Evolutionary conservation across 345 rosid genomes (phyloP), one percentile per base, ranked within the genome.

Genomic region (Bretschneidera sinensis): DNA sequence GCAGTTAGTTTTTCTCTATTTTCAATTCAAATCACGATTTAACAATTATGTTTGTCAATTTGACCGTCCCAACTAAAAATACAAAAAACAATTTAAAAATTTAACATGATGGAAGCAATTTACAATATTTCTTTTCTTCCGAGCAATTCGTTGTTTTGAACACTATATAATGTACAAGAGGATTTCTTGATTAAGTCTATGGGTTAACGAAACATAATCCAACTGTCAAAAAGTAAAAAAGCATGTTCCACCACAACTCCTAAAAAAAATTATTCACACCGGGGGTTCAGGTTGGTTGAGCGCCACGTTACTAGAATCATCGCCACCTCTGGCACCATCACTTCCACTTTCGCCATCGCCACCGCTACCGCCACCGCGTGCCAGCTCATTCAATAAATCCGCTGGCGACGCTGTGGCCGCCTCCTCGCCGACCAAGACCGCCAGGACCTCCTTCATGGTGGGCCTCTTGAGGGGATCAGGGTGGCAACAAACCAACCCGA

Each of bases 401-500:
- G 65, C 67, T 5, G 85, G 85, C 3, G 70, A 33, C 8, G 78
- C 66, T 7, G 77, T 80, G 24, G 21, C 76, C 13, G 28, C 77
- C 13, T 75, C 69, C 54, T 74, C 74, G 8, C 85, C 83, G 1
- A 81, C 48, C 55, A 91, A 69, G 45, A 91, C 61, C 0, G 87
- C 80, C 23, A 69, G 83, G 9, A 86, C 84, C 63, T 83, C 95
- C 76, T 77, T 85, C 96, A 91, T 86, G 45, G 45, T 72, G 9
- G 98, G 95, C 55, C 96, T 71, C 51, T 56, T 79, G 0, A 54
- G 61, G 0, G 96, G 88, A 69, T 86, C 86, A 7, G 96, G 95
- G 43, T 91, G 95, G 60, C 90, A 91, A 79, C 95, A 88, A 72
- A 82, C 89, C 76, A 91, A 57, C 48, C 98, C 98, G 45, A 91